Evolutionary conservation across 495 filamentous ascomycete species (phyloP), one percentile per base, ranked within the genome.

Genomic region (Penicillium longicatenatum): DNA sequence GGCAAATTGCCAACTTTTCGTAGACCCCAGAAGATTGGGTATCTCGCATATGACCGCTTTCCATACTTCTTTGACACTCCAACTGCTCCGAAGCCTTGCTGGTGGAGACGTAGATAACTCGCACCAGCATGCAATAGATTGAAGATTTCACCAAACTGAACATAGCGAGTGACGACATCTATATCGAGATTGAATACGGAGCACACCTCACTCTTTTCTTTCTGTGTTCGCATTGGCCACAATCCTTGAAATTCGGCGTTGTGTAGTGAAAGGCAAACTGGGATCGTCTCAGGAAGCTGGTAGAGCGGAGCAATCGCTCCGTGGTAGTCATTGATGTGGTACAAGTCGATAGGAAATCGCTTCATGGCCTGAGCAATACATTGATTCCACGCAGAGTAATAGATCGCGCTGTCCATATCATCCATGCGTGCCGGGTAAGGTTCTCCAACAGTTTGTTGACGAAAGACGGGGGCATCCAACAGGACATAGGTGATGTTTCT

Each of bases 301-400:
- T 92, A 87, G 7, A 91, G 73, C 11, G 87, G 88, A 37, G 89
- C 89, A 6, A 88, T 70, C 17, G 88, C 85, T 30, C 89, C 89
- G 57, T 92, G 89, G 66, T 91, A 92, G 66, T 92, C 89, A 69
- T 92, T 92, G 65, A 91, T 87, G 67, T 92, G 89, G 65, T 92
- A 92, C 20, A 92, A 65, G 62, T 91, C 87, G 44, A 89, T 76
- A 0, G 85, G 81, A 45, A 83, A 83, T 7, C 80, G 76, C 37
- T 75, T 79, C 52, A 89, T 80, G 0, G 85, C 69, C 52, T 86
- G 75, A 1, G 87, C 84, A 61, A 89, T 88, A 57, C 86, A 89
- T 57, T 82, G 80, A 57, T 90, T 90, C 87, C 87, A 90, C 0
- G 87, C 85, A 0, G 86, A 87, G 64, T 90, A 90, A 69, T 88